A percentile compares a stretch with the other conserved stretches of the same genome.
These are phyloP conservation scores for Lentinula edodes DNA, from an alignment of 768 basidiomycete species.

Conservation along the genomic window DNA sequence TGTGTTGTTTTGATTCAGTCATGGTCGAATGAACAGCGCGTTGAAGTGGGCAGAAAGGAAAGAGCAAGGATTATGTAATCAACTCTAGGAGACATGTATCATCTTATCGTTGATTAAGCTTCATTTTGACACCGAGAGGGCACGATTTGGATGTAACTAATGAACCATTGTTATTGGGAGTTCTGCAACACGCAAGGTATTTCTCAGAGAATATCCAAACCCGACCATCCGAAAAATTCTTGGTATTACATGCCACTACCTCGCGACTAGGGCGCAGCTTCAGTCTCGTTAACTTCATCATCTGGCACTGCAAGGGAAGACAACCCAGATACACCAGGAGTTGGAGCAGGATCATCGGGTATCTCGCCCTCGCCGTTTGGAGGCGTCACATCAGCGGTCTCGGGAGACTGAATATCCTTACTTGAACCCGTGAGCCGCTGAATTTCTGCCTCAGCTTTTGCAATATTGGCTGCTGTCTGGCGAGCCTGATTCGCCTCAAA, in stretches of 20 bases:
- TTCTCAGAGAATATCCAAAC: neutral
- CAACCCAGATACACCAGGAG: conserved; percentile 28
- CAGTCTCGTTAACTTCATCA: conserved; percentile 32
- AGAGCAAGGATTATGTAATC: too few relatives aligned
- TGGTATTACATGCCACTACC: neutral
- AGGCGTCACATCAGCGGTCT: conserved; percentile 26
- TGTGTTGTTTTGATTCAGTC: neutral
- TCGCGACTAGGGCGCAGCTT: conserved; percentile 16
- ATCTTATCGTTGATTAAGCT: too few relatives aligned
- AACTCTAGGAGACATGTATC: too few relatives aligned
- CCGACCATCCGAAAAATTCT: neutral
- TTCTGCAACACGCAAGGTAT: neutral
- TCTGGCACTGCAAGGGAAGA: conserved; percentile 27
- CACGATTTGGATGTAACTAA: too few relatives aligned
- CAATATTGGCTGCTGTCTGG: conserved; percentile 72
- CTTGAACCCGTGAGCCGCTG: conserved; percentile 44
- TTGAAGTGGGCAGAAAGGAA: too few relatives aligned
- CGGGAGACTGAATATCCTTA: conserved; percentile 31
- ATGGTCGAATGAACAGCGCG: neutral
- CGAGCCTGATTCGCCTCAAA: conserved; percentile 88
- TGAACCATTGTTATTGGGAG: too few relatives aligned
- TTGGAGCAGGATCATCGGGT: conserved; percentile 40
- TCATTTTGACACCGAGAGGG: too few relatives aligned
- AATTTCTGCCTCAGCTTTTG: conserved; percentile 76
- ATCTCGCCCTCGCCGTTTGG: conserved; percentile 33